Evolutionary conservation across 202 grass and related monocot species (phyloP), one percentile per base, ranked within the genome.

Genomic region (Panicum hallii): DNA sequence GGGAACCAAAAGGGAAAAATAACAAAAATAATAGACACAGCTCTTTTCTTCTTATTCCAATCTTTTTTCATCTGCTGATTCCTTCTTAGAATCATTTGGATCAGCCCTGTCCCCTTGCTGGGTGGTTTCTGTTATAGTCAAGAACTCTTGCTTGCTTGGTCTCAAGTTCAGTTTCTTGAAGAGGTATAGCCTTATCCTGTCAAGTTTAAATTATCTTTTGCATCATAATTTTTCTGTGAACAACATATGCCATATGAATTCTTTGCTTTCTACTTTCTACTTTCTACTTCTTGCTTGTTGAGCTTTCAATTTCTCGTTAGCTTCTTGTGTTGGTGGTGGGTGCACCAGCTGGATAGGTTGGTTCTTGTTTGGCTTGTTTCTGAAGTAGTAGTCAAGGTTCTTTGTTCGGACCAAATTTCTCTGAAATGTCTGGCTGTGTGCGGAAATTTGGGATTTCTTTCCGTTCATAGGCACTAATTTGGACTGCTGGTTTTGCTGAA

Each of bases 71-170:
- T 57, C 76, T 77, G 65, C 64, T 67, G 87, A 78, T 78, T 80
- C 82, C 47, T 70, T 42, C 76, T 85, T 75, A 57, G 76, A 92
- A 87, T 89, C 90, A 85, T 71, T 71, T 74, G 88, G 86, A 90
- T 92, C 83, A 75, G 48, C 79, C 88, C 83, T 97, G 92, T 94
- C 78, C 85, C 80, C 58, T 66, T 84, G 84, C 43, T 77, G 62
- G 85, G 85, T 92, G 87, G 78, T 90, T 90, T 84, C 84, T 90
- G 79, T 74, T 83, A 67, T 61, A 82, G 62, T 22, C 81, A 81
- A 75, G 63, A 89, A 40, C 74, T 70, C 83, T 75, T 70, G 54
- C 50, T 69, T 87, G 66, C 63, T 90, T 76, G 76, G 63, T 62
- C 62, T 71, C 45, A 67, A 84, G 67, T 53, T 69, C 53, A 72